phyloP scores from a whole-genome alignment of 345 rosid genomes.

The Geranium brycei region DNA sequence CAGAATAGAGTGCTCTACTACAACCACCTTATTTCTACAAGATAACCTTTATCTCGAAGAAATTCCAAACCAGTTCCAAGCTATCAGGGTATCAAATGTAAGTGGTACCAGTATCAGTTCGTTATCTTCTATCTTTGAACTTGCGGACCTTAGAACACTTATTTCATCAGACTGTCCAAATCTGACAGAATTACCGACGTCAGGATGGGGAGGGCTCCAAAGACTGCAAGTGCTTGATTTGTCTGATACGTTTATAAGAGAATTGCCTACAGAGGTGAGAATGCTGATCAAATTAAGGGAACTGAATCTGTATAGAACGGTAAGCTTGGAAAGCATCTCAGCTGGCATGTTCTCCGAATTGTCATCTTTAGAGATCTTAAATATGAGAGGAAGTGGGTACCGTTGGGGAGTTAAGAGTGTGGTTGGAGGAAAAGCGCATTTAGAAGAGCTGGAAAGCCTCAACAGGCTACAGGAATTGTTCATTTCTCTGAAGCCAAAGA shows the following conservation, averaged over 20 bases:
- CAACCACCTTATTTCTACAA: conserved; percentile 22
- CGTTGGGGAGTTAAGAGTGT: not conserved
- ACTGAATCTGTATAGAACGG: conserved; percentile 28
- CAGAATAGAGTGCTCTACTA: conserved; percentile 10
- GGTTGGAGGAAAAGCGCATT: not conserved
- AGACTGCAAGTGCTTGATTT: conserved; percentile 32
- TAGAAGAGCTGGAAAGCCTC: not conserved
- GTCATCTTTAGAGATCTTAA: conserved; percentile 24
- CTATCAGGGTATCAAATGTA: conserved; percentile 23
- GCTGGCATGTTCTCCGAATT: conserved; percentile 20
- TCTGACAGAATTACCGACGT: conserved; percentile 23
- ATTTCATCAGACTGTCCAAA: conserved; percentile 19
- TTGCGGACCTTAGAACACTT: conserved; percentile 21
- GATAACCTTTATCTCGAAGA: conserved; percentile 9
- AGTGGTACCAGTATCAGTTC: conserved; percentile 20
- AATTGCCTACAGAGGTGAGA: conserved; percentile 24
- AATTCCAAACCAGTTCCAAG: conserved; percentile 20
- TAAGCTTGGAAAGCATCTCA: conserved; percentile 20
- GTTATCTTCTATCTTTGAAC: conserved; percentile 24
- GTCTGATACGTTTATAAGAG: conserved; percentile 19
- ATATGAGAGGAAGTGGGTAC: conserved; percentile 32
- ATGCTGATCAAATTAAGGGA: conserved; percentile 17
- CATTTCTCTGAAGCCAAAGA: not conserved
- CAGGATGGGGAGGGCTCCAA: conserved; percentile 6
- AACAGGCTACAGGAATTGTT: not conserved